These are phyloP conservation scores for Allomyces javanicus DNA, from an alignment of 192 early-diverging fungal species.

Conservation along the genomic window DNA sequence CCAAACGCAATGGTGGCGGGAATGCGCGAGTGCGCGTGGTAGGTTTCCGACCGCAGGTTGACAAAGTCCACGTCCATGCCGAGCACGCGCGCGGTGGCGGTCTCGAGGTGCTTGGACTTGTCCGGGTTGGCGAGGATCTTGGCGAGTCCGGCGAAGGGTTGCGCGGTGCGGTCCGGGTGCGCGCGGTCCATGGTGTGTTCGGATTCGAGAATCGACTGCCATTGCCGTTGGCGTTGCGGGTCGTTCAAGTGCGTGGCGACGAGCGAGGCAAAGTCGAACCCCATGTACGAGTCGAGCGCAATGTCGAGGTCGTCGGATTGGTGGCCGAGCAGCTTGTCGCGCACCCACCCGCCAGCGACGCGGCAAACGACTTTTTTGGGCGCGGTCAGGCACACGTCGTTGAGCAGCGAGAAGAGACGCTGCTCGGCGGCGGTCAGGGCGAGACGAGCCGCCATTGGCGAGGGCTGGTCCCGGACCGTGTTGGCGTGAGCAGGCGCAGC, in stretches of 20 bases:
- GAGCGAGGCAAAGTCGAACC: constrained; percentile 65
- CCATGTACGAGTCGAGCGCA: constrained; percentile 81
- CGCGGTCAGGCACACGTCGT: not conserved
- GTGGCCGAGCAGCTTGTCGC: constrained; percentile 88
- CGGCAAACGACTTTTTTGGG: constrained; percentile 12
- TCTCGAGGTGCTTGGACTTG: constrained; percentile 93
- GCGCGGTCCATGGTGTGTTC: not conserved
- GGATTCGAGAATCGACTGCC: not conserved
- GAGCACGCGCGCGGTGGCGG: constrained; percentile 69
- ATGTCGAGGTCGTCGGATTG: constrained; percentile 84
- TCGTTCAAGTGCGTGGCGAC: constrained; percentile 42
- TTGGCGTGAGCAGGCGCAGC: too few species aligned
- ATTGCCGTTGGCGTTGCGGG: not conserved
- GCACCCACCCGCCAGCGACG: constrained; percentile 96
- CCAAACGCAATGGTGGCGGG: constrained; percentile 63
- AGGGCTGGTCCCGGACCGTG: too few species aligned
- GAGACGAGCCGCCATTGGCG: not conserved
- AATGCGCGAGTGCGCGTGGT: constrained; percentile 59
- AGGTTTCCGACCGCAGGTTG: constrained; percentile 80
- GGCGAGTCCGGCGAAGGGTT: constrained; percentile 27
- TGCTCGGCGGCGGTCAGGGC: not conserved
- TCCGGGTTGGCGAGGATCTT: constrained; percentile 87
- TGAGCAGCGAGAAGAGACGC: not conserved
- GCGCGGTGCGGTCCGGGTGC: constrained; percentile 6
- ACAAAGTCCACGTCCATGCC: constrained; percentile 79